A percentile compares a stretch with the other conserved stretches of the same genome.
Conservation (phyloP, 2,329 filamentous ascomycete species). For the Fusarium cyanostomum region DNA sequence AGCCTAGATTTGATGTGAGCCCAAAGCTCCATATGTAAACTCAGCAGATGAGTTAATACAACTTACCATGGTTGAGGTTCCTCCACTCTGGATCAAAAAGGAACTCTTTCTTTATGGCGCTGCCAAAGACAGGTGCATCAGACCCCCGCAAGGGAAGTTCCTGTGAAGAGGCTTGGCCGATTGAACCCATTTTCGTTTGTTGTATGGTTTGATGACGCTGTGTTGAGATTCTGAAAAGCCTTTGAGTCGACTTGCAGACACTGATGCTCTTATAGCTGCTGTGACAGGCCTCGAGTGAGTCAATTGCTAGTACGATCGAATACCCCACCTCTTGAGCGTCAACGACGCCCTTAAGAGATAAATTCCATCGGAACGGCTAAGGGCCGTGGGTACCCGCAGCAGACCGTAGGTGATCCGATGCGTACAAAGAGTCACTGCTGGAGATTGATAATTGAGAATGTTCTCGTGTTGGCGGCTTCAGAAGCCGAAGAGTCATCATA, state of each 20-base stretch:
- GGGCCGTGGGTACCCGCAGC: conserved; percentile 27
- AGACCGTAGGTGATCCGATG: conserved; percentile 2
- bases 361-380: background rate
- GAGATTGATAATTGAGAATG: background rate
- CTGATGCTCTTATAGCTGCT: conserved; percentile 16
- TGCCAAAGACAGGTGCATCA: conserved; percentile 45
- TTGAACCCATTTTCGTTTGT: conserved; percentile 33
- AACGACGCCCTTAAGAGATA: conserved; percentile 36
- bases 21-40: background rate
- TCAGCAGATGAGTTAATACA: background rate
- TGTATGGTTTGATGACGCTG: background rate
- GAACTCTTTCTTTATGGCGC: conserved; percentile 68
- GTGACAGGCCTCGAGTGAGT: conserved; percentile 16
- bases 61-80: conserved; percentile 81
- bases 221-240: background rate
- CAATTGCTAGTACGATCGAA: conserved; percentile 13
- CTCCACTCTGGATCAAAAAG: conserved; percentile 72
- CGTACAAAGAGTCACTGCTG: background rate
- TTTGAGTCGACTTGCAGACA: background rate
- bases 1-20: conserved; percentile 60
- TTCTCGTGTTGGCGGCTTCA: no score
- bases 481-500: background rate
- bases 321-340: conserved; percentile 36
- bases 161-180: conserved; percentile 20
- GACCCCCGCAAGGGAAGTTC: conserved; percentile 38